These are phyloP conservation scores for Coprinopsis strossmayeri DNA, from an alignment of 768 basidiomycete species.

Conservation along the genomic window DNA sequence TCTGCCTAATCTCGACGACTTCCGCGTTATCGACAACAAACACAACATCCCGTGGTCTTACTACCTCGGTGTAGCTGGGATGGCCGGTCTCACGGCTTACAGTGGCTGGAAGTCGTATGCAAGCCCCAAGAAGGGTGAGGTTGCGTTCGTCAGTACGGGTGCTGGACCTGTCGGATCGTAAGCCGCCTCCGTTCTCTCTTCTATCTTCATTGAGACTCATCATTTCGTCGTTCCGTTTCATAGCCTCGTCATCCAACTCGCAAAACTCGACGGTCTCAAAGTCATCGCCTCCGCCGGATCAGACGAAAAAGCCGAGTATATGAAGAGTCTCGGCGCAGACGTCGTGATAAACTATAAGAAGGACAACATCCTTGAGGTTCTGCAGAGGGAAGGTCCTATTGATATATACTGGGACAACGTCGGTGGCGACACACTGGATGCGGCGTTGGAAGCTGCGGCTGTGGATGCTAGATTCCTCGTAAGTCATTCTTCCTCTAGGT, in stretches of 20 bases:
- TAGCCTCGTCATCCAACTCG: slow-evolving; percentile 7
- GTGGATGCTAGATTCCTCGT: slow-evolving; percentile 36
- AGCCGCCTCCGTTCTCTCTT: not conserved
- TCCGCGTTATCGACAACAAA: slow-evolving; percentile 31
- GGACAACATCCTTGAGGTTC: slow-evolving; percentile 32
- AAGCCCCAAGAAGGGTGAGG: slow-evolving; percentile 18
- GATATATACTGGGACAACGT: slow-evolving; percentile 36
- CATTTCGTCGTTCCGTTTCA: too few relatives aligned
- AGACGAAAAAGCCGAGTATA: slow-evolving; percentile 52
- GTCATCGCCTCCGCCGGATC: slow-evolving; percentile 60
- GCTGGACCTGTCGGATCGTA: slow-evolving; percentile 26
- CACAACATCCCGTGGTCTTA: slow-evolving; percentile 41
- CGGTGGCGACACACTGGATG: slow-evolving; percentile 37
- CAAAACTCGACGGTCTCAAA: slow-evolving; percentile 26
- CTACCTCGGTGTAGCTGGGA: slow-evolving; percentile 46
- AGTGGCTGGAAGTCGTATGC: slow-evolving; percentile 24
- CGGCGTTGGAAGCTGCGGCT: slow-evolving; percentile 29
- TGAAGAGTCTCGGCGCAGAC: slow-evolving; percentile 48
- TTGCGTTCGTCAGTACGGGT: slow-evolving; percentile 22
- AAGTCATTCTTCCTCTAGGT: slow-evolving; percentile 3
- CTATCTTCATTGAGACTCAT: not conserved
- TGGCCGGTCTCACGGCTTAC: slow-evolving; percentile 40
- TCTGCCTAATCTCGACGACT: slow-evolving; percentile 13
- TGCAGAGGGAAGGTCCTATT: slow-evolving; percentile 46
- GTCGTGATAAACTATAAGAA: slow-evolving; percentile 65